Conservation (phyloP, 495 filamentous ascomycete species). For the Talaromyces trachyspermus region DNA sequence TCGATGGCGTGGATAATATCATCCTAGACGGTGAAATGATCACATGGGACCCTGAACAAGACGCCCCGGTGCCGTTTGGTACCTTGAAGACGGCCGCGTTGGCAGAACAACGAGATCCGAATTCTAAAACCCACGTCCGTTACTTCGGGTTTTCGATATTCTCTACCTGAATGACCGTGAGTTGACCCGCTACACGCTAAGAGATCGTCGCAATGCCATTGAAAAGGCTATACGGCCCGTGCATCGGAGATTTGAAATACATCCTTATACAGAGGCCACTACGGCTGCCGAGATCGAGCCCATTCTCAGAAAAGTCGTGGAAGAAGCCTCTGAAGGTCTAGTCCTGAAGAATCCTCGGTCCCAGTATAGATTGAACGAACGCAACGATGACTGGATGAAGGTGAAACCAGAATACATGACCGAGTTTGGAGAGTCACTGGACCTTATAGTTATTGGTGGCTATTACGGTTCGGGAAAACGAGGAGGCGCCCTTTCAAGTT, state of each 20-base stretch:
- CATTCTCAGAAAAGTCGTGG: slow-evolving; percentile 71
- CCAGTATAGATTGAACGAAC: slow-evolving; percentile 77
- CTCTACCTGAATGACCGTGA: slow-evolving; percentile 75
- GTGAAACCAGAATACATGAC: slow-evolving; percentile 99
- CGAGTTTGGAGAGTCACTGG: slow-evolving; percentile 89
- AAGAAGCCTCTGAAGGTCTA: slow-evolving; percentile 81
- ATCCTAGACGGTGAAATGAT: slow-evolving; percentile 99
- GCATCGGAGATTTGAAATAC: slow-evolving; percentile 74
- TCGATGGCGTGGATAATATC: slow-evolving; percentile 68
- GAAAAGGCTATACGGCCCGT: slow-evolving; percentile 56
- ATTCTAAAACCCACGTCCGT: slow-evolving; percentile 62
- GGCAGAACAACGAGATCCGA: slow-evolving; percentile 71
- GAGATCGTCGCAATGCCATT: slow-evolving; percentile 73
- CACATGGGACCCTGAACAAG: slow-evolving; percentile 87
- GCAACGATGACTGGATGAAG: slow-evolving; percentile 97
- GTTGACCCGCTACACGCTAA: slow-evolving; percentile 74
- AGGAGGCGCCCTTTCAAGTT: slow-evolving; percentile 76
- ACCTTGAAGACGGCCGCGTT: slow-evolving; percentile 89
- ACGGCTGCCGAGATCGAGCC: slow-evolving; percentile 67
- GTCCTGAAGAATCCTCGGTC: slow-evolving; percentile 92
- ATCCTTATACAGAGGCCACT: slow-evolving; percentile 60
- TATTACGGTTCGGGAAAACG: slow-evolving; percentile 85
- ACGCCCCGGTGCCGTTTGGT: slow-evolving; percentile 82
- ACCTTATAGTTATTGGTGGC: slow-evolving; percentile 82
- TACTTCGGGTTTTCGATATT: slow-evolving; percentile 85